Base-by-base conservation (phyloP, 2,329 filamentous ascomycete species). In the Trichoderma cornu-damae region DNA sequence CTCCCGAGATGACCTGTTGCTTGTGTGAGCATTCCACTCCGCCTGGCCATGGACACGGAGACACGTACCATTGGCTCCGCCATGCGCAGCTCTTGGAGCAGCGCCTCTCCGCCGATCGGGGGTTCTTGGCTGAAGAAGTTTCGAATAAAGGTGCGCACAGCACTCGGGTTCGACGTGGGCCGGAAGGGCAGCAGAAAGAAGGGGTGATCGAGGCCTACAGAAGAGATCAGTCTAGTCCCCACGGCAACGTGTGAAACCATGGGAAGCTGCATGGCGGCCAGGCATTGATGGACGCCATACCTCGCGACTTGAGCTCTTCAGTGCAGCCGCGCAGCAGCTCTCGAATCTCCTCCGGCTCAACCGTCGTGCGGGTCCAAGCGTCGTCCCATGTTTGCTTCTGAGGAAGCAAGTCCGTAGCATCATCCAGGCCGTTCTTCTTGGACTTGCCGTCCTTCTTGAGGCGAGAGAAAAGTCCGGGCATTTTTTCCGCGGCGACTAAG, bases 171-270 rank as follows among this genome's bases (percentile, higher is more conserved):
- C 62, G 92, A 94, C 26, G 89, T 90, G 20, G 93, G 94, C 66
- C 94, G 88, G 74, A 96, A 99, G 11, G 94, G 94, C 3, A 99
- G 82, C 7, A 99, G 85, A 26, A 97, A 82, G 72, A 99, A 97
- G 1, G 94, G 94, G 60, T 88, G 86, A 70, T 96, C 87, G 67
- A 97, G 86, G 63, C 87, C 91, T 96, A 62, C 30, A 60, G 18
- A 18, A 20, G 20, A 28, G 2, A 34, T 44, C 30, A 46, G 32
- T 43, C 26, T 47, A 58, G 34, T 16, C 46, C 11, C 18, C 5
- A 26, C 20, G 34, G 48, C 16, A 14, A 24, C 2, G 5, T 22
- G 35, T 14, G 8, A 28, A 35, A 30, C 14, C n/a, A 48, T 16
- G 42, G 22, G n/a, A 37, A 49, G 20, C 48, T 48, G 26, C 43